Conservation (phyloP, 1,284 basidiomycete genomes). For the Irpex sp. region DNA sequence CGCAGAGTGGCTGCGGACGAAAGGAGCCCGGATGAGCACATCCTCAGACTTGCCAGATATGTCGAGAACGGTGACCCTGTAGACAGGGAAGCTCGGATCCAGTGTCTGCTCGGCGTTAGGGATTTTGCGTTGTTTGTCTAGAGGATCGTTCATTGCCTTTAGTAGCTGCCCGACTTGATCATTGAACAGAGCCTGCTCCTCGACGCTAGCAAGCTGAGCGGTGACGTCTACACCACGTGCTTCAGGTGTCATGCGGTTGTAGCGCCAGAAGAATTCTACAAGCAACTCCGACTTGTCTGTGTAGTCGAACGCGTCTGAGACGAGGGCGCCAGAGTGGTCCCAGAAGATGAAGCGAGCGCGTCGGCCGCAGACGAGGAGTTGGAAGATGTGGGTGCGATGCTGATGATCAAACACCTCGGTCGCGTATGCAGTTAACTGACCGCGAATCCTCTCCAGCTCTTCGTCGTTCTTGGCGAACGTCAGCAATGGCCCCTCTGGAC, state of each 20-base stretch:
- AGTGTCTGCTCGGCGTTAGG: neutral
- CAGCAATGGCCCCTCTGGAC: neutral
- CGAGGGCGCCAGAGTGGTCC: neutral
- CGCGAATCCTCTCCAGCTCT: neutral
- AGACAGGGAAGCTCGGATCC: neutral
- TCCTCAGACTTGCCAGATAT: neutral
- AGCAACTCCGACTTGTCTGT: neutral
- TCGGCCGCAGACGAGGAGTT: neutral
- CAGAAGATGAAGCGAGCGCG: neutral
- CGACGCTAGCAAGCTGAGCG: neutral
- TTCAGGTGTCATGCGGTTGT: neutral
- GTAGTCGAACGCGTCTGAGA: neutral
- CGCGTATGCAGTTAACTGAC: neutral
- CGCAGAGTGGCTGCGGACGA: neutral
- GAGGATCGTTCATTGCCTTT: neutral
- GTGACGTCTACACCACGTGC: neutral
- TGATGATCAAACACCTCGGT: neutral
- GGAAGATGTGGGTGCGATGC: neutral
- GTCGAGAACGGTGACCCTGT: neutral
- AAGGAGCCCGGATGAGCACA: neutral
- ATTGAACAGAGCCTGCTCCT: neutral
- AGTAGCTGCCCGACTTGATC: neutral
- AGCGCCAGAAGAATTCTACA: neutral
- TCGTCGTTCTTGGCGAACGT: neutral
- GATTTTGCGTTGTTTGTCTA: neutral